Evolutionary conservation across 2,329 filamentous ascomycete genomes (phyloP).

Genomic region (Monosporascus sp.): DNA sequence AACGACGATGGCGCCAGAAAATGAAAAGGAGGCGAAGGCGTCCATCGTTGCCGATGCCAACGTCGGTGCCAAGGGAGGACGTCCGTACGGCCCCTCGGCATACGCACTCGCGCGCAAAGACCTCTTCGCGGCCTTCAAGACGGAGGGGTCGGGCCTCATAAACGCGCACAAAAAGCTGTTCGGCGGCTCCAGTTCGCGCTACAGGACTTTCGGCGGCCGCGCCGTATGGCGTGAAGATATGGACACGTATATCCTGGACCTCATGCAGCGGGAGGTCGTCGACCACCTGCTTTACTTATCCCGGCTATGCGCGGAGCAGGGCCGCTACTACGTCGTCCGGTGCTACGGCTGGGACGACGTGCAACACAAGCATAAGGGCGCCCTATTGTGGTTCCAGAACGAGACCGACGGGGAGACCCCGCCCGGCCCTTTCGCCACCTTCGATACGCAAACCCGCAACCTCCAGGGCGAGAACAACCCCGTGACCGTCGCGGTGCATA

Average conservation of each 20-base stretch:
- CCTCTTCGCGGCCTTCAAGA: conserved; percentile 23
- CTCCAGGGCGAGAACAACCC: conserved; percentile 28
- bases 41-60: neutral
- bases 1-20: neutral
- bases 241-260: conserved; percentile 44
- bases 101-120: conserved; percentile 29
- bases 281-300: conserved; percentile 40
- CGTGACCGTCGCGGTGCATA: conserved; percentile 44
- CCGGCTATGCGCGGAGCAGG: conserved; percentile 18
- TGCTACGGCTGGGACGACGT: conserved; percentile 41
- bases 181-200: conserved; percentile 8
- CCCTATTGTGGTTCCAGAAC: conserved; percentile 38
- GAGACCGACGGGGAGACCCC: conserved; percentile 8
- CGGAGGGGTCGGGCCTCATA: conserved; percentile 6
- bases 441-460: conserved; percentile 24
- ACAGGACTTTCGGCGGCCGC: conserved; percentile 2
- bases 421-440: conserved; percentile 38
- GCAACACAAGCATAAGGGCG: conserved; percentile 34
- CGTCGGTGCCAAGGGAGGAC: conserved; percentile 1
- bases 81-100: conserved; percentile 16
- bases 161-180: conserved; percentile 6
- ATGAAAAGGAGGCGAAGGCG: too few species aligned
- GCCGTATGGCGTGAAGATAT: conserved; percentile 51
- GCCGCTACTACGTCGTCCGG: conserved; percentile 35
- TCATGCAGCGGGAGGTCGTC: conserved; percentile 43